phyloP scores from a whole-genome alignment of 768 basidiomycete genomes.

The Tremella mesenterica region DNA sequence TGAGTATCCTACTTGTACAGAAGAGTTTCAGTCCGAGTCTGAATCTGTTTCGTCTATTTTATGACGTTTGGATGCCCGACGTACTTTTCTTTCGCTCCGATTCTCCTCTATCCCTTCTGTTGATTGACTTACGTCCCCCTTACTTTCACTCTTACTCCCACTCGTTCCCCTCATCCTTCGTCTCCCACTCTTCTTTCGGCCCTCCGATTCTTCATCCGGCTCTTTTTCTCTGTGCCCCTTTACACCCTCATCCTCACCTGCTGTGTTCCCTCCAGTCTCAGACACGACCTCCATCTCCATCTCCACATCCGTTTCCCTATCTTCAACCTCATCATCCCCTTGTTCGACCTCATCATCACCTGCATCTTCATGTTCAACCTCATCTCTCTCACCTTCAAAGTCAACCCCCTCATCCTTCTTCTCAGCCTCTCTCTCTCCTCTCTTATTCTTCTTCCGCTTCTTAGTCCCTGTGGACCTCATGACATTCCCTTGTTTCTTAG shows the following conservation, averaged over 20 bases:
- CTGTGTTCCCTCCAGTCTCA: not conserved
- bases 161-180: too few relatives aligned
- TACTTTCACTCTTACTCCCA: too few relatives aligned
- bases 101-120: too few relatives aligned
- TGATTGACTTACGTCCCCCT: too few relatives aligned
- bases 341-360: not conserved
- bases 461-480: constrained; percentile 15
- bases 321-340: not conserved
- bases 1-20: too few relatives aligned
- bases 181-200: not conserved
- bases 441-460: constrained; percentile 12
- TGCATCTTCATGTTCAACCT: constrained; percentile 18
- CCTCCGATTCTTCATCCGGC: not conserved
- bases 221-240: constrained; percentile 6
- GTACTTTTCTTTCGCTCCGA: too few relatives aligned
- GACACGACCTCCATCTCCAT: not conserved
- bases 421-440: constrained; percentile 1
- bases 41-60: too few relatives aligned
- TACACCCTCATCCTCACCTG: not conserved
- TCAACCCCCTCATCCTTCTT: not conserved
- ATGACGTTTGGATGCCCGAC: too few relatives aligned
- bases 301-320: not conserved
- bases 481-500: constrained; percentile 17
- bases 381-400: constrained; percentile 13
- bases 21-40: too few relatives aligned